Conservation (phyloP, 2,329 filamentous ascomycete genomes). For the Madurella mycetomatis region DNA sequence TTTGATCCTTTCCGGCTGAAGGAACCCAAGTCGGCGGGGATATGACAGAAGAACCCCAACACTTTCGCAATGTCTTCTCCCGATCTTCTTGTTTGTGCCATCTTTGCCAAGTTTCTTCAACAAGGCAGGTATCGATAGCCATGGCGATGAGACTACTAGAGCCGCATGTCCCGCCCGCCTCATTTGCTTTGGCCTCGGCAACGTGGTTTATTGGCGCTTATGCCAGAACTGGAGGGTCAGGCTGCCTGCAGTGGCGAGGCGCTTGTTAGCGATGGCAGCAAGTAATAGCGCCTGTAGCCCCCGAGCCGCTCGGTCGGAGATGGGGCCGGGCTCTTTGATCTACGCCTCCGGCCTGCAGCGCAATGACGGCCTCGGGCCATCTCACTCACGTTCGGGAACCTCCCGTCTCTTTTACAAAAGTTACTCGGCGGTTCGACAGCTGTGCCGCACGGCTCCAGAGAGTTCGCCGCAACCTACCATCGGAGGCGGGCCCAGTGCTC, state of each 20-base stretch:
- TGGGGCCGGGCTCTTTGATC: background rate
- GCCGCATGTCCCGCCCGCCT: background rate
- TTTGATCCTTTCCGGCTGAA: background rate
- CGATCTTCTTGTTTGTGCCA: background rate
- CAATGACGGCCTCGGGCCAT: background rate
- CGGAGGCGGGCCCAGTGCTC: too few species aligned
- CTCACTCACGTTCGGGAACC: conserved; percentile 4
- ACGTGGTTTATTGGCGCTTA: conserved; percentile 1
- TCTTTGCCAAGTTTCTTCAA: background rate
- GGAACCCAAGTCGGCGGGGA: background rate
- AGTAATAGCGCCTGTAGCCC: conserved; percentile 2
- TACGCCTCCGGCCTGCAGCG: background rate
- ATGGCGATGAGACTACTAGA: too few species aligned
- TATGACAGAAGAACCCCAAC: too few species aligned
- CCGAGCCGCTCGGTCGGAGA: conserved; percentile 12
- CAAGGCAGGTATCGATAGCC: too few species aligned
- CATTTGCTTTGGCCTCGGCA: background rate
- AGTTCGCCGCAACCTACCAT: background rate
- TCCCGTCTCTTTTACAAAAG: conserved; percentile 1
- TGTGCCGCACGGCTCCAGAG: conserved; percentile 15
- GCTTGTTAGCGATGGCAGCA: background rate
- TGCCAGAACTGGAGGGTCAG: conserved; percentile 8
- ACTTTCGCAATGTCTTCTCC: background rate
- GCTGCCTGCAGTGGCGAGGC: background rate
- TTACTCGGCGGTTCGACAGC: background rate